phyloP scores from a whole-genome alignment of 129 eudicot genomes.

The Gnaphalium uliginosum region DNA sequence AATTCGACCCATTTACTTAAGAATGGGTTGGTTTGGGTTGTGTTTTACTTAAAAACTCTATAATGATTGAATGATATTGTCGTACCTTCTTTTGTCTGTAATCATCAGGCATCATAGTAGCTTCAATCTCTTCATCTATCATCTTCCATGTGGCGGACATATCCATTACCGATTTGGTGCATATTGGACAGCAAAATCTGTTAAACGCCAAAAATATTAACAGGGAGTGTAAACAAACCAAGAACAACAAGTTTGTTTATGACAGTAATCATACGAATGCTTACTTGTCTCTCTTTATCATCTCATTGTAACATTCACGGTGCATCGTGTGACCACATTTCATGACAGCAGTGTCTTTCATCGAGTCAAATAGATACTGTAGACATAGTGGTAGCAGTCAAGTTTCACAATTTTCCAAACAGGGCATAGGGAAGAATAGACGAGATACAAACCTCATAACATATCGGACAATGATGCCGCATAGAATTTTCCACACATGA shows the following conservation, averaged over 20 bases:
- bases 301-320: slow-evolving; percentile 82
- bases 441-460: slow-evolving; percentile 72
- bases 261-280: slow-evolving; percentile 12
- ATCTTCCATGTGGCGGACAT: slow-evolving; percentile 88
- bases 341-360: slow-evolving; percentile 88
- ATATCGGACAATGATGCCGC: slow-evolving; percentile 95
- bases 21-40: background rate
- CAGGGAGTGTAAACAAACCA: background rate
- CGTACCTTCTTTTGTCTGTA: slow-evolving; percentile 87
- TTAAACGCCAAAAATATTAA: slow-evolving; percentile 1
- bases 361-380: slow-evolving; percentile 91
- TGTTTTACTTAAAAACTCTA: background rate
- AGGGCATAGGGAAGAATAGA: background rate
- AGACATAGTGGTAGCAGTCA: slow-evolving; percentile 8
- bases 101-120: slow-evolving; percentile 87
- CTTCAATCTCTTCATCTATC: slow-evolving; percentile 97
- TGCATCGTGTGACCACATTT: slow-evolving; percentile 99
- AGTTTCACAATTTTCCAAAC: background rate
- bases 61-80: background rate
- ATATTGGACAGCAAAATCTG: slow-evolving; percentile 92
- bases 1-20: background rate
- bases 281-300: slow-evolving; percentile 95
- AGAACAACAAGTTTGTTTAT: background rate
- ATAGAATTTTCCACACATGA: slow-evolving; percentile 92
- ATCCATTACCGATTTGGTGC: slow-evolving; percentile 82